Conservation (phyloP, 2,329 filamentous ascomycete species). For the Verticillium dahliae region DNA sequence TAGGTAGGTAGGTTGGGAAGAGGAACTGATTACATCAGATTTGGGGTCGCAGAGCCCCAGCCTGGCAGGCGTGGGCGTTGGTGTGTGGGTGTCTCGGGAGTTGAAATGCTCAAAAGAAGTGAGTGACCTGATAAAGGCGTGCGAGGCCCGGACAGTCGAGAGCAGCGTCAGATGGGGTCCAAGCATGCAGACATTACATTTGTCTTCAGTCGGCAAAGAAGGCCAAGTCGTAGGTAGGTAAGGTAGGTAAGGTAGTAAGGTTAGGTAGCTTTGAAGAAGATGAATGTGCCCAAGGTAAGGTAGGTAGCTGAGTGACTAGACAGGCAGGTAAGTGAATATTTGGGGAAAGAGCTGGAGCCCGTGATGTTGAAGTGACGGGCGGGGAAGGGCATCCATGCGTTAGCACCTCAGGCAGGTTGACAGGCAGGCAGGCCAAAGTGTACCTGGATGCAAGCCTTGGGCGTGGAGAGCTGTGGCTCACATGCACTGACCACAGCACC, state of each 20-base stretch:
- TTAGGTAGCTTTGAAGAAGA: not conserved
- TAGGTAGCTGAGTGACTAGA: no score
- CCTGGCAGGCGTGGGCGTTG: not conserved
- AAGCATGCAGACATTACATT: no score
- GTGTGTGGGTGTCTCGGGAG: not conserved
- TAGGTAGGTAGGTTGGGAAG: no score
- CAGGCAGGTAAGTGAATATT: not conserved
- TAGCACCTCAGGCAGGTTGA: not conserved
- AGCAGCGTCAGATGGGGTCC: no score
- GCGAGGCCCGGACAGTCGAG: no score
- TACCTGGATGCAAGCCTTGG: not conserved
- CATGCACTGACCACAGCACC: not conserved
- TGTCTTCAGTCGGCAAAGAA: not conserved
- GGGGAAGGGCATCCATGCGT: not conserved
- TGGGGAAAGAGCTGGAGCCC: not conserved
- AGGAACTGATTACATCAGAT: conserved; percentile 6
- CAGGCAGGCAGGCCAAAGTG: not conserved
- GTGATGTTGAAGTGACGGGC: not conserved
- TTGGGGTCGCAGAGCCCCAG: not conserved
- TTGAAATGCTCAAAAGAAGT: not conserved
- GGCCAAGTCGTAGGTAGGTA: no score
- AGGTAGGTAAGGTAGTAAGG: no score
- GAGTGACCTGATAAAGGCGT: not conserved
- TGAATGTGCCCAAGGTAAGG: no score
- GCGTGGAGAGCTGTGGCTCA: not conserved